Percentiles rank a stretch among this genome's conserved stretches.
Conservation (phyloP, 495 filamentous ascomycete genomes). For the Baudoinia panamericana region DNA sequence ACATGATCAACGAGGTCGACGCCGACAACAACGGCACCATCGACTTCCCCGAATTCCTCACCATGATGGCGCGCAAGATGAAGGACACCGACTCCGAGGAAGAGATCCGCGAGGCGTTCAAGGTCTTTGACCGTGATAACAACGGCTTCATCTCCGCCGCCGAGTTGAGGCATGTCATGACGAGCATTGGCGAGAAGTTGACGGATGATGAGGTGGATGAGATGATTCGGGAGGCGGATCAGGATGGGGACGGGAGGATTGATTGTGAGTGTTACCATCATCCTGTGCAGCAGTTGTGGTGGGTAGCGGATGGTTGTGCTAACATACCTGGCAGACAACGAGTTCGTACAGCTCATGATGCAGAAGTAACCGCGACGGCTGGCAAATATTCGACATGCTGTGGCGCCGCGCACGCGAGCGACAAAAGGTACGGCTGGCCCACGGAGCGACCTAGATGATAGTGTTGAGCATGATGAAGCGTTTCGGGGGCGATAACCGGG, state of each 20-base stretch:
- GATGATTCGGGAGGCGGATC: slow-evolving; percentile 99
- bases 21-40: slow-evolving; percentile 99
- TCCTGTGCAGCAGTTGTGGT: not conserved
- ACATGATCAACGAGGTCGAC: slow-evolving; percentile 99
- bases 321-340: slow-evolving; percentile 83
- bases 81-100: slow-evolving; percentile 99
- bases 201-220: slow-evolving; percentile 99
- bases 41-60: slow-evolving; percentile 97
- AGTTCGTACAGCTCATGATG: slow-evolving; percentile 99
- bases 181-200: slow-evolving; percentile 97
- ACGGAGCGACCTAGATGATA: too few relatives aligned
- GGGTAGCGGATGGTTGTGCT: slow-evolving; percentile 28
- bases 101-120: slow-evolving; percentile 89
- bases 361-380: too few relatives aligned
- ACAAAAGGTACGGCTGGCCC: too few relatives aligned
- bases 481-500: too few relatives aligned
- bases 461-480: too few relatives aligned
- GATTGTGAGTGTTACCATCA: slow-evolving; percentile 50
- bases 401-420: too few relatives aligned
- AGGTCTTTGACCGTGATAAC: slow-evolving; percentile 99
- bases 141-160: slow-evolving; percentile 98
- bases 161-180: slow-evolving; percentile 98
- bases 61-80: slow-evolving; percentile 99
- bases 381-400: too few relatives aligned
- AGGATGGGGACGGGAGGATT: slow-evolving; percentile 94